Percentiles rank a stretch among this genome's conserved stretches.
Conservation (phyloP, 2,329 filamentous ascomycete species). For the Sporothrix brasiliensis region DNA sequence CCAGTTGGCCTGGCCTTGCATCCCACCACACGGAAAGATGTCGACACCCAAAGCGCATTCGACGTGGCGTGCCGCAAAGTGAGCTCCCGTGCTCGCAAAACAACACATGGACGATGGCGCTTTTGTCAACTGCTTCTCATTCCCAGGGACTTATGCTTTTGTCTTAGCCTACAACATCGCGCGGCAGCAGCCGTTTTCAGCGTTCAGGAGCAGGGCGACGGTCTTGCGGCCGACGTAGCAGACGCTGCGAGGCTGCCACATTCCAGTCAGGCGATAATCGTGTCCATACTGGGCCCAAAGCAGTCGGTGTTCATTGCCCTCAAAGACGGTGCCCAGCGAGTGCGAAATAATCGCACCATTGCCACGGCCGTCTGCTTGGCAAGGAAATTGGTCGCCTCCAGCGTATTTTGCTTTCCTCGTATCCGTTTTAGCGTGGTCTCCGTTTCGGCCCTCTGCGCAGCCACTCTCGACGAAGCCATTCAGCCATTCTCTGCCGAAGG, state of each 20-base stretch:
- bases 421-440: conserved; percentile 19
- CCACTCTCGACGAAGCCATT: background rate
- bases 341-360: conserved; percentile 17
- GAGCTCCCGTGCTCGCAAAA: background rate
- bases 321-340: background rate
- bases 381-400: background rate
- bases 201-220: background rate
- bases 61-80: background rate
- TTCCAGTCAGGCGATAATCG: conserved; percentile 19
- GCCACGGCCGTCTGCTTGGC: conserved; percentile 8
- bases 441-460: conserved; percentile 20
- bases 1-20: conserved; percentile 1
- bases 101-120: background rate
- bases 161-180: conserved; percentile 10
- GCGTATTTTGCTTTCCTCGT: background rate
- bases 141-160: background rate
- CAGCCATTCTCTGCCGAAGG: conserved; percentile 6
- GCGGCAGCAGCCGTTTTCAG: conserved; percentile 26
- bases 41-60: background rate
- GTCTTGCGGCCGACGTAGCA: background rate
- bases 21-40: background rate
- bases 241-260: background rate
- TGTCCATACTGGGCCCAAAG: background rate
- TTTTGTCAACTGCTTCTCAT: background rate
- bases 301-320: background rate